These are phyloP conservation scores for Stephania yunnanensis DNA, from an alignment of 164 flowering plant species.

Conservation along the genomic window DNA sequence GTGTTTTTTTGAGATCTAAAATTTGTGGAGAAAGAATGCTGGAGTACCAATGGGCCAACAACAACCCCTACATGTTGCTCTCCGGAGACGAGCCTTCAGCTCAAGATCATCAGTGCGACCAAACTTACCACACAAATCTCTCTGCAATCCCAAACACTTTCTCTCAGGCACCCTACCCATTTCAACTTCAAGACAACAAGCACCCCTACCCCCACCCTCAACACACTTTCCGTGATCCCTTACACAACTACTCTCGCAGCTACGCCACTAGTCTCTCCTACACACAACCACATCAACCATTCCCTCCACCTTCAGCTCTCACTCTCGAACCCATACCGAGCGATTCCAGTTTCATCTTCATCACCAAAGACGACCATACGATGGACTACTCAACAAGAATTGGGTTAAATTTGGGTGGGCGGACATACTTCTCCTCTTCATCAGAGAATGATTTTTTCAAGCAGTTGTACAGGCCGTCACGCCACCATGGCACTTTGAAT, in stretches of 20 bases:
- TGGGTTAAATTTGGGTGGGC: constrained; percentile 73
- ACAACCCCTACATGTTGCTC: constrained; percentile 39
- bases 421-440: constrained; percentile 62
- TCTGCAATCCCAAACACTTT: constrained; percentile 16
- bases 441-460: constrained; percentile 65
- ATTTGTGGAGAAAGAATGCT: constrained; percentile 28
- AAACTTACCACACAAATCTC: constrained; percentile 29
- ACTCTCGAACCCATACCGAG: constrained; percentile 20
- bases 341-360: constrained; percentile 26
- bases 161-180: constrained; percentile 7
- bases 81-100: constrained; percentile 27
- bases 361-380: constrained; percentile 42
- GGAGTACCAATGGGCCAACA: constrained; percentile 62
- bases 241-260: constrained; percentile 32
- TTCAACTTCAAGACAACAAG: constrained; percentile 14
- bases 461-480: constrained; percentile 59
- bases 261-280: constrained; percentile 9
- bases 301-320: constrained; percentile 14
- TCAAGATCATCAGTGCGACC: constrained; percentile 22
- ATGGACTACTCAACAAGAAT: constrained; percentile 39
- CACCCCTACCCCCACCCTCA: constrained; percentile 18
- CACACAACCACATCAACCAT: constrained; percentile 10
- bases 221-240: neutral
- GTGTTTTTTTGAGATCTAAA: neutral
- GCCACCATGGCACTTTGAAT: too few relatives aligned